These are phyloP conservation scores for Syncephalastrum racemosum DNA, from an alignment of 371 early-diverging fungal genomes.

Conservation along the genomic window DNA sequence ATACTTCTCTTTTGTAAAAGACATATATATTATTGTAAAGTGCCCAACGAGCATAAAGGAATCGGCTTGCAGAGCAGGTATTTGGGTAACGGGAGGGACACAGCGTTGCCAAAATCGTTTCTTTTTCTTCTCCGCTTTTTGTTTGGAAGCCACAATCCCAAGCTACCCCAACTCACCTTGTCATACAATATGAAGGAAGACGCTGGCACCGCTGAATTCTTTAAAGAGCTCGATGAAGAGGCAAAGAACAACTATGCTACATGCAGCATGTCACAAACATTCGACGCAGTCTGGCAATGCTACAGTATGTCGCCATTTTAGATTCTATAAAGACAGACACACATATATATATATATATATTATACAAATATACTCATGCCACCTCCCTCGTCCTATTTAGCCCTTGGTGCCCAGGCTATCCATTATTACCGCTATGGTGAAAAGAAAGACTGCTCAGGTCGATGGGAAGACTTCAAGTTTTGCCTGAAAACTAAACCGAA, in stretches of 20 bases:
- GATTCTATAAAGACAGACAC: not conserved
- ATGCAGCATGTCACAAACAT: slow-evolving; percentile 39
- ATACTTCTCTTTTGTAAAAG: no score
- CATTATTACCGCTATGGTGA: slow-evolving; percentile 49
- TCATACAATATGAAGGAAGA: slow-evolving; percentile 13
- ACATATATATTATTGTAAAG: no score
- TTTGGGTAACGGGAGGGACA: no score
- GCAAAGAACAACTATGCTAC: slow-evolving; percentile 28
- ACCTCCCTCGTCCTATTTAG: slow-evolving; percentile 10
- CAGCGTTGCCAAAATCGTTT: no score
- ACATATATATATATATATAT: not conserved
- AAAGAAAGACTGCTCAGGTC: slow-evolving; percentile 41
- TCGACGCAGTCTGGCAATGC: slow-evolving; percentile 42
- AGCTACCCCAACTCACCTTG: no score
- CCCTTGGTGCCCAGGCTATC: slow-evolving; percentile 41
- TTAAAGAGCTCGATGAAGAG: slow-evolving; percentile 42
- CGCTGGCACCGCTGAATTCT: slow-evolving; percentile 35
- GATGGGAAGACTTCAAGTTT: slow-evolving; percentile 46
- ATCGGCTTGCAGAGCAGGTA: no score
- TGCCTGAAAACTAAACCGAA: slow-evolving; percentile 43
- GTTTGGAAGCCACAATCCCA: no score
- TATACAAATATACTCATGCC: not conserved
- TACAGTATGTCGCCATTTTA: slow-evolving; percentile 26
- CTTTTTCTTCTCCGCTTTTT: no score
- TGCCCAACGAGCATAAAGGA: no score